phyloP scores from a whole-genome alignment of 176 grass and related monocot genomes.

The Stipa capillata region DNA sequence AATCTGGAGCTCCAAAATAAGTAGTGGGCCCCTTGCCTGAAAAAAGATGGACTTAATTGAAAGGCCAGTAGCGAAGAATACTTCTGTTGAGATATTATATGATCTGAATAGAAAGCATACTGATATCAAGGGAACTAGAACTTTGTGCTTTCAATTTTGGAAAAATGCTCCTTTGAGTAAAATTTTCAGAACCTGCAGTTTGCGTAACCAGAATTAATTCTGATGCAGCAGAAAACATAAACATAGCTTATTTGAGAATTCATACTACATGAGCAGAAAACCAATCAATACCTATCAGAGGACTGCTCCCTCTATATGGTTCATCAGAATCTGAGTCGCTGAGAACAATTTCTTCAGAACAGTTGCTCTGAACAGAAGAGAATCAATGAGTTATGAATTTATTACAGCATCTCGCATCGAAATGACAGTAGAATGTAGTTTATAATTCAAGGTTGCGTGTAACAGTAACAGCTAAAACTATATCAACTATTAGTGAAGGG shows the following conservation, averaged over 20 bases:
- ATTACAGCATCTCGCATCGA: background rate
- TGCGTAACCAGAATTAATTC: background rate
- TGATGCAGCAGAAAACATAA: background rate
- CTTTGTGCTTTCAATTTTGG: constrained; percentile 26
- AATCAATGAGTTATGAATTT: constrained; percentile 10
- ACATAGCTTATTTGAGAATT: background rate
- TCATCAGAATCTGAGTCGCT: constrained; percentile 53
- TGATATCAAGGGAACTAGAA: constrained; percentile 11
- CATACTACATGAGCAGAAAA: constrained; percentile 20
- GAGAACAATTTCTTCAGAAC: constrained; percentile 23
- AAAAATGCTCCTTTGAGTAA: constrained; percentile 1
- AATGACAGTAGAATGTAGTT: background rate
- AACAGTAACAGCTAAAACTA: background rate
- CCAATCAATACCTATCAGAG: constrained; percentile 23
- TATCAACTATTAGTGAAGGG: background rate
- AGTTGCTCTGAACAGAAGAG: constrained; percentile 31
- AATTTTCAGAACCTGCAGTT: constrained; percentile 6
- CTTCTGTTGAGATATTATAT: background rate
- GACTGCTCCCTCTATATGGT: background rate
- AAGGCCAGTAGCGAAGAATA: background rate
- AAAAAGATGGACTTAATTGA: constrained; percentile 6
- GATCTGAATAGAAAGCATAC: constrained; percentile 31
- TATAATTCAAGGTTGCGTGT: background rate
- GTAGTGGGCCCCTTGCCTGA: constrained; percentile 10
- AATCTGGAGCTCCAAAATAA: background rate